Evolutionary conservation across 2,329 filamentous ascomycete genomes (phyloP).

Genomic region (Aspergillus glaucus): DNA sequence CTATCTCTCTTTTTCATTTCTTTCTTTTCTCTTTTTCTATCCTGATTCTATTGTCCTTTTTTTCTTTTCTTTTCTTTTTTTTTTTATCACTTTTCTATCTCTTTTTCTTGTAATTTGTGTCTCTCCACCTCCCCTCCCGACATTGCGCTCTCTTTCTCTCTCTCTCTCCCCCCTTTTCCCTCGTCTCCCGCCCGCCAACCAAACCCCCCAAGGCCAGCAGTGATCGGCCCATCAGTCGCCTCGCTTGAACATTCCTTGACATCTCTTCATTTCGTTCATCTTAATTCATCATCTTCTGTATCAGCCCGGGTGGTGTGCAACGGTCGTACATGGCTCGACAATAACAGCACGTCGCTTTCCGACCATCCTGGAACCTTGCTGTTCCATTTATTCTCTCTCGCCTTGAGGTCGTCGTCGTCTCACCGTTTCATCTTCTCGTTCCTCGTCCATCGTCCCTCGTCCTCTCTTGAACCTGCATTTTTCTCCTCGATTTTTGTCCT

Average conservation of each 20-base stretch:
- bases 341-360: conserved; percentile 18
- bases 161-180: conserved; percentile 14
- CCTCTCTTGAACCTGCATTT: conserved; percentile 18
- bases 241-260: conserved; percentile 20
- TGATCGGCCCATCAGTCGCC: conserved; percentile 23
- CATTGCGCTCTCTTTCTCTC: conserved; percentile 1
- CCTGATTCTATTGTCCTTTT: conserved; percentile 7
- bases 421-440: conserved; percentile 16
- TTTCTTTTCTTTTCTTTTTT: conserved; percentile 13
- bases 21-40: conserved; percentile 14
- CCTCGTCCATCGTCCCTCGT: conserved; percentile 22
- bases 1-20: conserved; percentile 28
- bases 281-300: not conserved
- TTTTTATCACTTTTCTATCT: conserved; percentile 23
- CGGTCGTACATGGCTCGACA: conserved; percentile 26
- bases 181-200: conserved; percentile 12
- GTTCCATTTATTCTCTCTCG: conserved; percentile 8
- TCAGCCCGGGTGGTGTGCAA: not conserved
- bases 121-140: conserved; percentile 8
- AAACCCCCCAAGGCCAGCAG: conserved; percentile 10
- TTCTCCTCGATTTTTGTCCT: conserved; percentile 5
- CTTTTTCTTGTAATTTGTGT: conserved; percentile 19
- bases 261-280: conserved; percentile 11
- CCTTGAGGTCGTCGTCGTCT: conserved; percentile 15
- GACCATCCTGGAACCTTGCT: conserved; percentile 21